Evolutionary conservation across 805 yeast genomes (phyloP).

Genomic region (Pichia gijzeniarum): DNA sequence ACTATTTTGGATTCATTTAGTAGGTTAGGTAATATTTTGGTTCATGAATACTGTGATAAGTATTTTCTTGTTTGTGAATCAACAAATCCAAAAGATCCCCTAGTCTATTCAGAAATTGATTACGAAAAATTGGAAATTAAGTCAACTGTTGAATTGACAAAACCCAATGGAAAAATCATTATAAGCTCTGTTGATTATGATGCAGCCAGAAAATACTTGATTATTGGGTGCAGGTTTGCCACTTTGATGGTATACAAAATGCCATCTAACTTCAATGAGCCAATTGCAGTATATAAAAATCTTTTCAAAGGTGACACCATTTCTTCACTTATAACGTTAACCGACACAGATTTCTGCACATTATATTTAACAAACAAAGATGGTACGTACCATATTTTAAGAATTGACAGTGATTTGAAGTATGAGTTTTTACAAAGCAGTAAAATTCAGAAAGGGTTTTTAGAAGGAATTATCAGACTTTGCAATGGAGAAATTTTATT

Average conservation of each 20-base stretch:
- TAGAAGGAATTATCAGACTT: conserved; percentile 63
- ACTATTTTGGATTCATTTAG: conserved; percentile 28
- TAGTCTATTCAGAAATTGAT: conserved; percentile 37
- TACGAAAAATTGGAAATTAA: conserved; percentile 23
- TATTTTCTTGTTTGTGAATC: conserved; percentile 49
- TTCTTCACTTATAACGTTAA: conserved; percentile 43
- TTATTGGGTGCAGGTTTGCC: conserved; percentile 70
- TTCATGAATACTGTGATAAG: conserved; percentile 23
- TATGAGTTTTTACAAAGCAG: conserved; percentile 35
- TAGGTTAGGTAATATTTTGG: conserved; percentile 45
- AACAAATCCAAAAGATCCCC: conserved; percentile 57
- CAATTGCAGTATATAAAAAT: conserved; percentile 36
- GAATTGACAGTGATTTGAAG: conserved; percentile 16
- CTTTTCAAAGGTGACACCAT: conserved; percentile 63
- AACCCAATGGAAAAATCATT: conserved; percentile 38
- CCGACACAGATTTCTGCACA: conserved; percentile 11
- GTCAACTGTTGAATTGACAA: conserved; percentile 12
- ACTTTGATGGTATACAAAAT: conserved; percentile 53
- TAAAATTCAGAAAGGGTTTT: conserved; percentile 64
- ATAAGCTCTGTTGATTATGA: conserved; percentile 51
- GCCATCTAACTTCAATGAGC: conserved; percentile 18
- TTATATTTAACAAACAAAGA: conserved; percentile 55
- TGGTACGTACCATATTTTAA: conserved; percentile 49
- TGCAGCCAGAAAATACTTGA: conserved; percentile 32
- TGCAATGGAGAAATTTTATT: conserved; percentile 42